Evolutionary conservation across 768 basidiomycete species (phyloP).

Genomic region (Austroboletus eburneus): DNA sequence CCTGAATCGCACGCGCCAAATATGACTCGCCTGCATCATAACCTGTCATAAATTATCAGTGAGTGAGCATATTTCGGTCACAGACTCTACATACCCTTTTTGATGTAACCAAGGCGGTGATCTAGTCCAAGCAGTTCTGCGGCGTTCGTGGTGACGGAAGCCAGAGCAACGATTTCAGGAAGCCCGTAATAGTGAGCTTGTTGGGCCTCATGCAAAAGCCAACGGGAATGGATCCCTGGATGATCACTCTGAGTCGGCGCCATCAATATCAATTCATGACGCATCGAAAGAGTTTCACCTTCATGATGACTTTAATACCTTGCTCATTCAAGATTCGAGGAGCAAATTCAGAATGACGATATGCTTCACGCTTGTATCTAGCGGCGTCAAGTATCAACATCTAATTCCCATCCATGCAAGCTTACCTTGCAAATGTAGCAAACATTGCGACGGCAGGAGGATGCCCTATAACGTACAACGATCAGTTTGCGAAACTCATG

Average conservation of each 20-base stretch:
- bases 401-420: not conserved
- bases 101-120: slow-evolving; percentile 77
- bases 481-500: not conserved
- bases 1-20: not conserved
- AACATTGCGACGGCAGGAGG: slow-evolving; percentile 72
- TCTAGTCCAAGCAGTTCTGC: slow-evolving; percentile 72
- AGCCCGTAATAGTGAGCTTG: slow-evolving; percentile 81
- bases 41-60: slow-evolving; percentile 33
- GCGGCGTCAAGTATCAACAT: not conserved
- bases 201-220: slow-evolving; percentile 80
- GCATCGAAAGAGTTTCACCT: slow-evolving; percentile 28
- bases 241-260: slow-evolving; percentile 53
- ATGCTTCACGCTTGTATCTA: slow-evolving; percentile 56
- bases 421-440: slow-evolving; percentile 48
- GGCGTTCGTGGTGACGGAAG: slow-evolving; percentile 69
- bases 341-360: slow-evolving; percentile 55
- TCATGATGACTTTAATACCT: slow-evolving; percentile 49
- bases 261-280: not conserved
- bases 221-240: slow-evolving; percentile 62
- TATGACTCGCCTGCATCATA: slow-evolving; percentile 55
- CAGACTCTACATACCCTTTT: slow-evolving; percentile 41
- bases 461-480: slow-evolving; percentile 28
- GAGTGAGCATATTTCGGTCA: not conserved
- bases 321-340: slow-evolving; percentile 48
- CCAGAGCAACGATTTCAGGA: slow-evolving; percentile 61